phyloP scores from a whole-genome alignment of 345 rosid species.

The Eucalyptus curtisii region DNA sequence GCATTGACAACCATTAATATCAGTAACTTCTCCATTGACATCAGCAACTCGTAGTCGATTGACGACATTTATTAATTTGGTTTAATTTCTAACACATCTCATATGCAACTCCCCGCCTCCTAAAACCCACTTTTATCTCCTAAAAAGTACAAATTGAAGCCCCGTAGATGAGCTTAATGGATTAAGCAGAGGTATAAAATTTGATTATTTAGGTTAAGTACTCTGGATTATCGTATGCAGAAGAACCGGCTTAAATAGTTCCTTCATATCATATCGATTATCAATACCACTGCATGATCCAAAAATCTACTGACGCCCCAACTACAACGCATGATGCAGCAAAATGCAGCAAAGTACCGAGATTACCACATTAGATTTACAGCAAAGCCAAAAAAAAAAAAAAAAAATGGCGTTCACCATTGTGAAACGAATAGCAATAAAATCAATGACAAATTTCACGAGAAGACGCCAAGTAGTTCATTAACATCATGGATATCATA shows the following conservation, averaged over 20 bases:
- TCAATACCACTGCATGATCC: not conserved
- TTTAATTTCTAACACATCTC: too few relatives aligned
- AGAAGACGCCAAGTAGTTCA: not conserved
- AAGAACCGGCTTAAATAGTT: not conserved
- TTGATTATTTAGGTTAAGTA: not conserved
- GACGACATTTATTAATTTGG: too few relatives aligned
- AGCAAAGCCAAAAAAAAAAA: not conserved
- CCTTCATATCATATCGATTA: not conserved
- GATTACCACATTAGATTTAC: not conserved
- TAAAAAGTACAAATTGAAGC: too few relatives aligned
- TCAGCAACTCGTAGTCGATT: too few relatives aligned
- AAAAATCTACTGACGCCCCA: not conserved
- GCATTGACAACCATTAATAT: too few relatives aligned
- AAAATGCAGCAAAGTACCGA: not conserved
- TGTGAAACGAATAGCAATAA: not conserved
- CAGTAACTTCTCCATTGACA: too few relatives aligned
- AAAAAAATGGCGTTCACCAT: too few relatives aligned
- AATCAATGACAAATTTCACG: not conserved
- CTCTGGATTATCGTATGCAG: not conserved
- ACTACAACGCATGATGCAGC: not conserved
- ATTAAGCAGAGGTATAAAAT: not conserved
- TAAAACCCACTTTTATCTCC: too few relatives aligned
- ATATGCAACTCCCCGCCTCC: too few relatives aligned
- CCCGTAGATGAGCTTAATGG: not conserved
- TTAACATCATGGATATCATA: not conserved